phyloP scores from a whole-genome alignment of 495 filamentous ascomycete genomes.

The Tuber umbilicatum region DNA sequence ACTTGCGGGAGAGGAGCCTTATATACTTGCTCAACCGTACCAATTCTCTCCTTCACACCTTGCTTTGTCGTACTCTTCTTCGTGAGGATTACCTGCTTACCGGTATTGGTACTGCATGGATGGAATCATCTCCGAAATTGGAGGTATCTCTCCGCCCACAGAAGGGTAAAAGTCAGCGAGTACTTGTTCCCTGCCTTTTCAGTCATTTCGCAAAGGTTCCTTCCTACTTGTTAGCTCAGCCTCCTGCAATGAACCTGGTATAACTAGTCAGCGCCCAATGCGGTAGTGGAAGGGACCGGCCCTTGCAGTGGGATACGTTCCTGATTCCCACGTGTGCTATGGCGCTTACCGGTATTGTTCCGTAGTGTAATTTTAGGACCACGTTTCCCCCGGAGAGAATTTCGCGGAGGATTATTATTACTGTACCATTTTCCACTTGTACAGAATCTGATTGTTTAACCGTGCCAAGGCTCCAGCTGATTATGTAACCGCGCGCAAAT shows the following conservation, averaged over 20 bases:
- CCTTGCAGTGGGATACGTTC: neutral
- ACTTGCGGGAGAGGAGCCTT: neutral
- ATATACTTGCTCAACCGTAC: neutral
- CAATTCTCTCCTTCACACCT: neutral
- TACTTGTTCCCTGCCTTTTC: neutral
- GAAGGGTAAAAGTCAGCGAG: neutral
- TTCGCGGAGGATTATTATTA: neutral
- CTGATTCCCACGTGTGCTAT: neutral
- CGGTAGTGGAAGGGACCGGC: neutral
- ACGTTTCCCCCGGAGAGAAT: neutral
- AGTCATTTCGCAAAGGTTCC: neutral
- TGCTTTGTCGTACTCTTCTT: neutral
- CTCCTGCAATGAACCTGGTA: neutral
- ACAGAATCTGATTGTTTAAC: too few species aligned
- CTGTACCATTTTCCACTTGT: neutral
- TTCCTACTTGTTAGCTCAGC: neutral
- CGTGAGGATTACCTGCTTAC: neutral
- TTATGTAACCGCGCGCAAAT: too few species aligned
- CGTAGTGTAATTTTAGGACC: neutral
- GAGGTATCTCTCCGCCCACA: neutral
- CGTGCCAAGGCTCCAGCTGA: too few species aligned
- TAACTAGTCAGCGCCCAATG: neutral
- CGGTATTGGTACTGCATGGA: neutral
- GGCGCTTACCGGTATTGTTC: neutral
- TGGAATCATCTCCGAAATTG: neutral